A percentile compares a stretch with the other conserved stretches of the same genome.
Conservation (phyloP, 495 filamentous ascomycete species). For the Penicillium daleae region DNA sequence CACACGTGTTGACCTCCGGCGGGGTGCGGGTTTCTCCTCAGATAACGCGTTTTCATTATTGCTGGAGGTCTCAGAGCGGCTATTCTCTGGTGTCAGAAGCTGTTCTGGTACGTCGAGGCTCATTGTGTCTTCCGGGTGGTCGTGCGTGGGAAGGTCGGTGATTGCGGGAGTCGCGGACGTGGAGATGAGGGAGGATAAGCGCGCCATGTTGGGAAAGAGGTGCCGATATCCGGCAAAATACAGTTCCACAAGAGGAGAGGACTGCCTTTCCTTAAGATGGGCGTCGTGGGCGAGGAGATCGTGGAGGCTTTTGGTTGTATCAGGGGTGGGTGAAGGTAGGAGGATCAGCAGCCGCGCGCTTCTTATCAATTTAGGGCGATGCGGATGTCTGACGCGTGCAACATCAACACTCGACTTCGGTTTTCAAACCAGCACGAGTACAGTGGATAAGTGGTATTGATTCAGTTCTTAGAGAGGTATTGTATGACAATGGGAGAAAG, state of each 20-base stretch:
- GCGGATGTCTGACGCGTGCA: conserved; percentile 38
- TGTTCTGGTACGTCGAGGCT: conserved; percentile 49
- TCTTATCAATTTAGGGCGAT: conserved; percentile 40
- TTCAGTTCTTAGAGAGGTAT: conserved; percentile 2
- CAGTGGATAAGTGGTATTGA: conserved; percentile 7
- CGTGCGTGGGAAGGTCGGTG: conserved; percentile 38
- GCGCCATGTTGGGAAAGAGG: conserved; percentile 32
- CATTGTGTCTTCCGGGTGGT: conserved; percentile 41
- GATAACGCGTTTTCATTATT: conserved; percentile 50
- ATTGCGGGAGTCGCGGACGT: conserved; percentile 41
- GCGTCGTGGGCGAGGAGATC: conserved; percentile 13
- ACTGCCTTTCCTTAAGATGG: conserved; percentile 23
- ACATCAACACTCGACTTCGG: conserved; percentile 28
- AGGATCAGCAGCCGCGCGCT: conserved; percentile 38
- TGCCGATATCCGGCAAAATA: conserved; percentile 14
- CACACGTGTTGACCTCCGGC: conserved; percentile 48
- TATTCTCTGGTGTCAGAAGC: conserved; percentile 51
- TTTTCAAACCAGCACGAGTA: conserved; percentile 2
- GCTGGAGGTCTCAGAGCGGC: conserved; percentile 55
- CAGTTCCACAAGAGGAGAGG: conserved; percentile 15
- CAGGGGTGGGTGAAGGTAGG: conserved; percentile 34
- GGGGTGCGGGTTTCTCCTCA: conserved; percentile 44
- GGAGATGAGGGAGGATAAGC: conserved; percentile 31
- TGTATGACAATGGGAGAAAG: conserved; percentile 19
- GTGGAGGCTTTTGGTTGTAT: conserved; percentile 21